These are phyloP conservation scores for Plasmodium gaboni DNA, from an alignment of 169 alveolate species.

Conservation along the genomic window DNA sequence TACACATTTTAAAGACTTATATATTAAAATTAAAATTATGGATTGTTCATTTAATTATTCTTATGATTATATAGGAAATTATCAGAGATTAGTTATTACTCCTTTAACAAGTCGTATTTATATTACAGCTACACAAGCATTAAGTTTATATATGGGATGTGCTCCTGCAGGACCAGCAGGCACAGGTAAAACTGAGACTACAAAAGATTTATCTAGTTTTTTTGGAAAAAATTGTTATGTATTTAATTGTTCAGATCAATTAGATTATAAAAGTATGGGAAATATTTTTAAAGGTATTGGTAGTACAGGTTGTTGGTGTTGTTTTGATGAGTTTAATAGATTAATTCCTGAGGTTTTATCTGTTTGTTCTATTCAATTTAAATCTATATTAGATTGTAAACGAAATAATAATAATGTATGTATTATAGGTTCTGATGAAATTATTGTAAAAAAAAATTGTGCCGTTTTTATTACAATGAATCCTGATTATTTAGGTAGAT, in stretches of 20 bases:
- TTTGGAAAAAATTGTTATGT: conserved; percentile 97
- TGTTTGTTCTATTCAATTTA: conserved; percentile 97
- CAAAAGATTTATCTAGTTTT: conserved; percentile 96
- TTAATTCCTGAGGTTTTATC: conserved; percentile 97
- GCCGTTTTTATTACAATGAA: conserved; percentile 97
- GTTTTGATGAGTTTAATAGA: conserved; percentile 98
- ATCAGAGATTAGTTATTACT: conserved; percentile 96
- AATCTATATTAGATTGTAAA: conserved; percentile 95
- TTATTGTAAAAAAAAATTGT: conserved; percentile 93
- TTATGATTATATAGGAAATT: conserved; percentile 97
- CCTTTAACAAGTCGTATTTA: conserved; percentile 97
- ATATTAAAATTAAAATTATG: conserved; percentile 91
- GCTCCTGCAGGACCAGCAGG: conserved; percentile 99
- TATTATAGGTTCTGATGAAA: conserved; percentile 95
- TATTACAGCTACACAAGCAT: conserved; percentile 98
- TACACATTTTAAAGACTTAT: conserved; percentile 80
- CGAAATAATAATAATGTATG: conserved; percentile 88
- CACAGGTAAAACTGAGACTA: conserved; percentile 97
- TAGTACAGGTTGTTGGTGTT: conserved; percentile 98
- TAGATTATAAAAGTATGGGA: conserved; percentile 97
- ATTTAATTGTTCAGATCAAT: conserved; percentile 96
- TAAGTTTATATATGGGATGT: conserved; percentile 97
- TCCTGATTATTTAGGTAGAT: conserved; percentile 96
- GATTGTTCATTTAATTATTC: conserved; percentile 95
- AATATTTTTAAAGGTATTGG: conserved; percentile 97